Conservation (phyloP, 345 rosid genomes). For the Corchorus olitorius region DNA sequence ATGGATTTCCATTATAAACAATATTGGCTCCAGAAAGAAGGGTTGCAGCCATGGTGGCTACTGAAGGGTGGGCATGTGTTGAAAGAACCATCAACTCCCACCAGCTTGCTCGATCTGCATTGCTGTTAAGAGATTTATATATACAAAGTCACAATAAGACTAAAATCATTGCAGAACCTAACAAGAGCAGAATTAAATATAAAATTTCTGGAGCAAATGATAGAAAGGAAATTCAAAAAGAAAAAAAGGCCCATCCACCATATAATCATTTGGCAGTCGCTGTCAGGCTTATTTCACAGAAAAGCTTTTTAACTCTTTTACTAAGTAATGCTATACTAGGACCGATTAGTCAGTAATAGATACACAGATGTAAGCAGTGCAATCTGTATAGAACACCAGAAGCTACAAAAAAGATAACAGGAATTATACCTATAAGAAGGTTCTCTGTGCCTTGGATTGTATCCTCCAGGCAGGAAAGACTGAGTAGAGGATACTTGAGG, state of each 20-base stretch:
- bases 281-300: background rate
- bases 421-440: slow-evolving; percentile 75
- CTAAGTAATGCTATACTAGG: background rate
- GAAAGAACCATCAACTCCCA: slow-evolving; percentile 93
- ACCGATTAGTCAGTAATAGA: background rate
- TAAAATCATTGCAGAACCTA: background rate
- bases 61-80: slow-evolving; percentile 90
- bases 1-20: slow-evolving; percentile 89
- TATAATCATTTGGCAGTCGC: background rate
- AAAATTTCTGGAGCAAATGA: background rate
- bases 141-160: background rate
- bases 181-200: background rate
- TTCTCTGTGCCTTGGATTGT: slow-evolving; percentile 91
- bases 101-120: slow-evolving; percentile 85
- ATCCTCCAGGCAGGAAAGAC: slow-evolving; percentile 74
- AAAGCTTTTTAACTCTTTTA: background rate
- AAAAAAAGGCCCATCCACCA: background rate
- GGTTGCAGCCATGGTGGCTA: slow-evolving; percentile 94
- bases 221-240: background rate
- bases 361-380: background rate
- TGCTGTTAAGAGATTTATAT: slow-evolving; percentile 47
- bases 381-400: background rate
- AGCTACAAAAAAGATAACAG: background rate
- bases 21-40: slow-evolving; percentile 87
- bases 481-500: slow-evolving; percentile 31